Conservation (phyloP, 306 rosid genomes). For the Vicia sativa region DNA sequence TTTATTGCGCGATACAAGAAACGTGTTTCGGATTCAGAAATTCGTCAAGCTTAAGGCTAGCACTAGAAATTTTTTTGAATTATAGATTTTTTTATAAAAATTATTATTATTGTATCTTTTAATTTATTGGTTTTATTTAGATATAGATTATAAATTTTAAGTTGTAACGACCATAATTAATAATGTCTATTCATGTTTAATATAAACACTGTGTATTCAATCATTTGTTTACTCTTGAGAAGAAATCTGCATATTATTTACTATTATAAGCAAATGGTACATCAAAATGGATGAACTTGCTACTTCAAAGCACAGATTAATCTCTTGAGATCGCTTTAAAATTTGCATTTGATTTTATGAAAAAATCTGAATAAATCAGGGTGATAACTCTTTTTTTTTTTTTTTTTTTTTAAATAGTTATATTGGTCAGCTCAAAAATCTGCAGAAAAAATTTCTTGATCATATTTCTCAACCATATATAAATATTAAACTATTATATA, state of each 20-base stretch:
- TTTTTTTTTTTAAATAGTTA: background rate
- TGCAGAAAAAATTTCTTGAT: background rate
- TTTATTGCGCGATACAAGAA: slow-evolving; percentile 57
- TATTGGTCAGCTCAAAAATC: background rate
- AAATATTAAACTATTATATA: background rate
- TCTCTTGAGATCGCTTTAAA: background rate
- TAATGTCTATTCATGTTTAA: background rate
- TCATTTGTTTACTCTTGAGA: background rate
- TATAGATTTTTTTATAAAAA: background rate
- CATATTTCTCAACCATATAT: background rate
- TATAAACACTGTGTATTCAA: background rate
- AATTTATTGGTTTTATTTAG: slow-evolving; percentile 26
- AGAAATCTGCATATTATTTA: background rate
- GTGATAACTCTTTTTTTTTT: background rate
- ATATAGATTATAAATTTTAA: slow-evolving; percentile 21
- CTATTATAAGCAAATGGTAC: background rate
- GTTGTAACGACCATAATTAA: slow-evolving; percentile 24
- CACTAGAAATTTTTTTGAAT: background rate
- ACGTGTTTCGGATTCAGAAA: slow-evolving; percentile 57
- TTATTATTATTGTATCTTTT: slow-evolving; percentile 3
- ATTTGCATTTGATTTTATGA: background rate
- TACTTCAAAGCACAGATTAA: background rate
- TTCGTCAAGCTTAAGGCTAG: slow-evolving; percentile 45
- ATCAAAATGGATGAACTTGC: background rate
- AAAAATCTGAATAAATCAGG: background rate